Base-by-base conservation (phyloP, 169 alveolate species). In the Eimeria falciformis region DNA sequence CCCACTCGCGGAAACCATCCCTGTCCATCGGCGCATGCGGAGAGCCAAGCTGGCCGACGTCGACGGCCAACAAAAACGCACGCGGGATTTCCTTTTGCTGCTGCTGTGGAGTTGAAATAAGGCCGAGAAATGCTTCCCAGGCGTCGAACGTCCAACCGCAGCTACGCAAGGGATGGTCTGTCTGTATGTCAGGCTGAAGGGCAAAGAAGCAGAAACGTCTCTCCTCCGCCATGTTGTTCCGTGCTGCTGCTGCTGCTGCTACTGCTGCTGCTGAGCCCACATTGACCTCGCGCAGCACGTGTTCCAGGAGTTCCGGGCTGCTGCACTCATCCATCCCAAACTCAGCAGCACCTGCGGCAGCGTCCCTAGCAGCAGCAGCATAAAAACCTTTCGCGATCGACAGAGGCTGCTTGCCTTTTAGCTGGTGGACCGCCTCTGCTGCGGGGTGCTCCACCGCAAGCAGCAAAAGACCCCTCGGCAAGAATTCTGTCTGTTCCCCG, bases 401-500 rank as follows among this genome's bases (percentile, higher is more conserved):
- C 1, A 6, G 82, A 33, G 37, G 85, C 85, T 75, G 85, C 85
- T 75, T 18, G 66, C 6, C 27, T 40, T 4, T 43, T 33, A 75
- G 62, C 27, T 5, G 66, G 40, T 40, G 14, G 5, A 75, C 3
- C 25, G 14, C 12, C 5, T 40, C 55, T 43, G 85, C 56, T 40
- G 85, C 85, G 14, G 85, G 85, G 18, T 75, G 85, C 65, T 75
- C 85, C 65, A 75, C 85, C 4, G 85, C 85, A 9, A 75, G 85
- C 85, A 75, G 85, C 85, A 75, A 33, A 56, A 75, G 40, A 17
- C 85, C 85, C 62, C 85, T 11, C 12, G 85, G 85, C 17, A 75
- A 65, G 65, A 43, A 75, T 6, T 40, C 56, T 33, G 55, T 75
- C 29, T 37, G 85, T 23, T 21, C 6, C 17, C 85, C 85, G 23